phyloP scores from a whole-genome alignment of 2,329 filamentous ascomycete species.

The Ophiostoma sp. region DNA sequence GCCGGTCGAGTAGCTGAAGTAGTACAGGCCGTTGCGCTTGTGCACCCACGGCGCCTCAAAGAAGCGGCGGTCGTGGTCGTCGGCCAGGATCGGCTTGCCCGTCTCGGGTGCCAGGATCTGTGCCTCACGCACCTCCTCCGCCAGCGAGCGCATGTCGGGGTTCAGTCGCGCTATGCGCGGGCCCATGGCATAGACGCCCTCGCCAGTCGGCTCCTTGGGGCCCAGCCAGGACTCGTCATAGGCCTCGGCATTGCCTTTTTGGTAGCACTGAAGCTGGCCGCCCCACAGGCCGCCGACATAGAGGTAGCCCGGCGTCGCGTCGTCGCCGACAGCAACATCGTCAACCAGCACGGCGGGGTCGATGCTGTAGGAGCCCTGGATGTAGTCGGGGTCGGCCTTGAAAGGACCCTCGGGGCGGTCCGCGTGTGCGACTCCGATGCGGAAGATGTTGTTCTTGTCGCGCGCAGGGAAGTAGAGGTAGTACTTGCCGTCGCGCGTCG shows the following conservation, averaged over 20 bases:
- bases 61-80: constrained; percentile 69
- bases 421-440: constrained; percentile 65
- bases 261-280: constrained; percentile 73
- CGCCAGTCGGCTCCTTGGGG: constrained; percentile 54
- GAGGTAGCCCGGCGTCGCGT: constrained; percentile 43
- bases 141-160: constrained; percentile 61
- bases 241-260: constrained; percentile 34
- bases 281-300: constrained; percentile 81
- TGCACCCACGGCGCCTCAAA: constrained; percentile 80
- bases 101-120: constrained; percentile 58
- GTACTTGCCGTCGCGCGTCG: constrained; percentile 58
- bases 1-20: constrained; percentile 73
- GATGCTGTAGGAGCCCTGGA: constrained; percentile 67
- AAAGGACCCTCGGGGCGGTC: constrained; percentile 66
- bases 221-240: constrained; percentile 54
- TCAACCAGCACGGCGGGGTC: constrained; percentile 73
- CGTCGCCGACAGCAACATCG: constrained; percentile 55
- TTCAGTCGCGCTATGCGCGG: constrained; percentile 61
- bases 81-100: constrained; percentile 53
- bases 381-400: constrained; percentile 56
- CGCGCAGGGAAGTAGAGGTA: constrained; percentile 74
- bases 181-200: constrained; percentile 52
- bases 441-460: constrained; percentile 63
- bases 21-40: constrained; percentile 63
- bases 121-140: constrained; percentile 51